Conservation (phyloP, 2,329 filamentous ascomycete genomes). For the Colletotrichum caudatum region DNA sequence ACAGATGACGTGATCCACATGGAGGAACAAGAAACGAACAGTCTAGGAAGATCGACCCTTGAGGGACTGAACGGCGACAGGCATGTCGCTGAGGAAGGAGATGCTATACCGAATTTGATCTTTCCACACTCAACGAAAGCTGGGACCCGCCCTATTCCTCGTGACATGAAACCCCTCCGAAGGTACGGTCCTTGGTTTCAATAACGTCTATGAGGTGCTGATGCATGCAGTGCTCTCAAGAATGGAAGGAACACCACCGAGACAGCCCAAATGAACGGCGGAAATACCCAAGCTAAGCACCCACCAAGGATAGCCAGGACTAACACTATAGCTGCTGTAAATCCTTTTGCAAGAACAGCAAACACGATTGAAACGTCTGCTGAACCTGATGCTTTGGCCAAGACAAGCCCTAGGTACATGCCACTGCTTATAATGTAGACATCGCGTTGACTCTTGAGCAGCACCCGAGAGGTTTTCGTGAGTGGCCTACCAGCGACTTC, state of each 20-base stretch:
- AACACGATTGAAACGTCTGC: background rate
- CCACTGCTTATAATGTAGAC: background rate
- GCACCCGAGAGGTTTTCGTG: background rate
- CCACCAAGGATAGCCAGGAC: too few species aligned
- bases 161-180: slow-evolving; percentile 8
- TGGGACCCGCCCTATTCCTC: background rate
- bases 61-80: background rate
- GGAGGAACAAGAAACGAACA: background rate
- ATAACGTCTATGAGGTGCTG: background rate
- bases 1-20: background rate
- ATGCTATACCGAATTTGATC: background rate
- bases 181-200: slow-evolving; percentile 5
- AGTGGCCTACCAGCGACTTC: slow-evolving; percentile 7
- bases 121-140: background rate
- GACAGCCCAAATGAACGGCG: background rate
- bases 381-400: background rate
- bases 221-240: slow-evolving; percentile 24
- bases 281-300: too few species aligned
- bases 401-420: background rate
- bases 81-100: background rate
- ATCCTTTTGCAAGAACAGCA: background rate
- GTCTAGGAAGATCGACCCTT: background rate
- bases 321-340: background rate
- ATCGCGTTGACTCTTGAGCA: background rate
- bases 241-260: slow-evolving; percentile 1